phyloP scores from a whole-genome alignment of 805 yeast genomes.

The Wickerhamomyces alni region DNA sequence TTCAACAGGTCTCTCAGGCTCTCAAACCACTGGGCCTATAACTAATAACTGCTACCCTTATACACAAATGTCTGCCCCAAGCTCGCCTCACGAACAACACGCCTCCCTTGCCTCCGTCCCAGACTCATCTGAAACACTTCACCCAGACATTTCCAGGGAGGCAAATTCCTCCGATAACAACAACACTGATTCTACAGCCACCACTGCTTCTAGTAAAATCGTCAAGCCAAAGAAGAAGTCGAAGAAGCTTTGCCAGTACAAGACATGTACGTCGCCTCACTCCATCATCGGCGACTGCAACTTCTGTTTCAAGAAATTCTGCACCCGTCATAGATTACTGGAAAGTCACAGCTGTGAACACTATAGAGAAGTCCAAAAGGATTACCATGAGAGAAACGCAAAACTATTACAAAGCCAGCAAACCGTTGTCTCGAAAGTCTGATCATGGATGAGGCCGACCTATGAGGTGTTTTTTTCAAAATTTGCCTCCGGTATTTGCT shows the following conservation, averaged over 20 bases:
- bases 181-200: constrained; percentile 2
- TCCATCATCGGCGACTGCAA: constrained; percentile 55
- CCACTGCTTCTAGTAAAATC: constrained; percentile 3
- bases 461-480: too few species aligned
- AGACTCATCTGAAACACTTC: background rate
- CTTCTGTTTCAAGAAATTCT: constrained; percentile 57
- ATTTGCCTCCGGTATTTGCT: too few species aligned
- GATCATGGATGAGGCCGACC: too few species aligned
- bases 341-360: constrained; percentile 60
- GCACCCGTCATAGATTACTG: constrained; percentile 58
- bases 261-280: constrained; percentile 25
- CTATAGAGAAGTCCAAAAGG: constrained; percentile 52
- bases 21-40: too few species aligned
- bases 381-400: constrained; percentile 58
- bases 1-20: too few species aligned
- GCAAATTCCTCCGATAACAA: background rate
- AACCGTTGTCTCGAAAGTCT: constrained; percentile 51
- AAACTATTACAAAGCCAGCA: constrained; percentile 54
- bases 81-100: background rate
- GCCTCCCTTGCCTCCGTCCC: background rate
- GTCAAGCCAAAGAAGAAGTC: constrained; percentile 23
- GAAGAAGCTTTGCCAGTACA: constrained; percentile 23
- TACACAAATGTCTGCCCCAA: background rate
- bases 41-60: too few species aligned
- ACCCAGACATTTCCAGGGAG: background rate